phyloP scores from a whole-genome alignment of 2,329 filamentous ascomycete genomes.

The Ophiocordyceps polyrhachis-furcata region DNA sequence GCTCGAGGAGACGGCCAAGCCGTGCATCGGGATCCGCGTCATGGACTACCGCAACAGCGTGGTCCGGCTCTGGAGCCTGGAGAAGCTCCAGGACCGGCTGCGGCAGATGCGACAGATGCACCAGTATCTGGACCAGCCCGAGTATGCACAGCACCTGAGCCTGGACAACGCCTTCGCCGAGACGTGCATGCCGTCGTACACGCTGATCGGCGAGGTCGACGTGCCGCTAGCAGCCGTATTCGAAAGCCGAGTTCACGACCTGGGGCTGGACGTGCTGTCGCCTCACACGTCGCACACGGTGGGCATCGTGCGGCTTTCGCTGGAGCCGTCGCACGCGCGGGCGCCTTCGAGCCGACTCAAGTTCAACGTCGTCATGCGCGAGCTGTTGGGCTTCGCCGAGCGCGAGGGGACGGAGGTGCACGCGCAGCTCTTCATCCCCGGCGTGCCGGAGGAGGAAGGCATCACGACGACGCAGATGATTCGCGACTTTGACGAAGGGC shows the following conservation, averaged over 20 bases:
- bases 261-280: slow-evolving; percentile 74
- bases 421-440: slow-evolving; percentile 89
- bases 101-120: slow-evolving; percentile 92
- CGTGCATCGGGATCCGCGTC: slow-evolving; percentile 77
- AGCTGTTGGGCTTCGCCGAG: slow-evolving; percentile 85
- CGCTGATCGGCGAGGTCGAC: slow-evolving; percentile 79
- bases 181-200: slow-evolving; percentile 78
- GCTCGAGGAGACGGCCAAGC: slow-evolving; percentile 66
- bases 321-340: slow-evolving; percentile 85
- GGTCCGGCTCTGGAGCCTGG: slow-evolving; percentile 82
- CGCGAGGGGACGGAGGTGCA: slow-evolving; percentile 91
- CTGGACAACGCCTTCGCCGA: slow-evolving; percentile 89
- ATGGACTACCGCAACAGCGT: slow-evolving; percentile 78
- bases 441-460: slow-evolving; percentile 73
- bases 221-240: slow-evolving; percentile 88
- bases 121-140: slow-evolving; percentile 87
- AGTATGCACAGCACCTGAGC: slow-evolving; percentile 84
- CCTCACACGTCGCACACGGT: slow-evolving; percentile 83
- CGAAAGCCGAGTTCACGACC: slow-evolving; percentile 86
- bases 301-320: slow-evolving; percentile 73
- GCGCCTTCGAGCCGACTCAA: slow-evolving; percentile 85
- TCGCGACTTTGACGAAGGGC: slow-evolving; percentile 77
- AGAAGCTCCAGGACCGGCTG: slow-evolving; percentile 76
- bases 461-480: slow-evolving; percentile 94
- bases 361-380: slow-evolving; percentile 97